Percentiles rank a stretch among this genome's conserved stretches.
These are phyloP conservation scores for Quercus berberidifolia DNA, from an alignment of 306 rosid genomes.

Conservation along the genomic window DNA sequence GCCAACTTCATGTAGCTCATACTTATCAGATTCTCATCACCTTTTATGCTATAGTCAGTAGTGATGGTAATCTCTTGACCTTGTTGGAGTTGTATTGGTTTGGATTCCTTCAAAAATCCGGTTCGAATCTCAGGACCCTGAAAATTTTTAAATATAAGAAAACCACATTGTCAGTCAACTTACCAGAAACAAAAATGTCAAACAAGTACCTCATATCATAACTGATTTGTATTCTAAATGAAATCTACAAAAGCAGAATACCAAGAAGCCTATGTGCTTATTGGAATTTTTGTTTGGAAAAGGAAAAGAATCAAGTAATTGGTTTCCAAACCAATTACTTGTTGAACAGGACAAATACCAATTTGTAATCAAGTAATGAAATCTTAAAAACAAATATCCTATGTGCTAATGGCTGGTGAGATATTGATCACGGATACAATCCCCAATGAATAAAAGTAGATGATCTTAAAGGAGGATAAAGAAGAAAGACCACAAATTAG, in stretches of 20 bases:
- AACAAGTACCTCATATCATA: too few relatives aligned
- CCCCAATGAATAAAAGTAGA: too few relatives aligned
- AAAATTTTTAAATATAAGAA: neutral
- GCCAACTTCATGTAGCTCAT: constrained; percentile 22
- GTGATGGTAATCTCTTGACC: constrained; percentile 17
- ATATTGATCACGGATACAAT: too few relatives aligned
- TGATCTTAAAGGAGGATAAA: too few relatives aligned
- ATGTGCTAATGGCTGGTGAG: too few relatives aligned
- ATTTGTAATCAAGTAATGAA: too few relatives aligned
- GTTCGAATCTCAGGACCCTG: constrained; percentile 28
- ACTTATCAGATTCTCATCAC: constrained; percentile 17
- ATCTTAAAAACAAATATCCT: too few relatives aligned
- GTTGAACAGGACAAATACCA: neutral
- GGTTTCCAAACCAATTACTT: neutral
- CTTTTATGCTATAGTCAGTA: constrained; percentile 15
- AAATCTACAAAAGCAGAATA: neutral
- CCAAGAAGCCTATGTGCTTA: too few relatives aligned
- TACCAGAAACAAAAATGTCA: too few relatives aligned
- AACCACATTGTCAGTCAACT: neutral
- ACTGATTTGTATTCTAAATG: neutral
- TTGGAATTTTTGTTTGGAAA: neutral
- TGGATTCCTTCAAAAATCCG: constrained; percentile 5
- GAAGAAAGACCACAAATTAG: too few relatives aligned
- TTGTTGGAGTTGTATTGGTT: constrained; percentile 8
- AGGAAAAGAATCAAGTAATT: neutral